phyloP scores from a whole-genome alignment of 2,329 filamentous ascomycete species.

The Lasiodiplodia sp. region DNA sequence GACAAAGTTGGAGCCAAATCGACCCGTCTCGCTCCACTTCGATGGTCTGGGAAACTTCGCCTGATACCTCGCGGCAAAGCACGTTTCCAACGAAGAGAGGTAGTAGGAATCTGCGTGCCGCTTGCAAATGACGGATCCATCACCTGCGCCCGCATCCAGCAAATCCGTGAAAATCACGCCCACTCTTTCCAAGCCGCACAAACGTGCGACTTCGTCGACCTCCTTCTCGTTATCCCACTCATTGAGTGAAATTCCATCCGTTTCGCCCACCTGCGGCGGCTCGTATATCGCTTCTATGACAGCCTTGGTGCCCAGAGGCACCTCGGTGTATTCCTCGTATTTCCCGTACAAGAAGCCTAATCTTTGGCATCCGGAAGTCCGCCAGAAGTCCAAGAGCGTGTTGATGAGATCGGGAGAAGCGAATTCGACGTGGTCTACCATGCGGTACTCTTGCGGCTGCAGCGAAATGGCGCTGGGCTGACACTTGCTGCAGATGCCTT shows the following conservation, averaged over 20 bases:
- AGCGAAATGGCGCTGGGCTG: constrained; percentile 96
- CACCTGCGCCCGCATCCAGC: constrained; percentile 77
- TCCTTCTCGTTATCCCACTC: constrained; percentile 86
- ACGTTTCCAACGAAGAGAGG: constrained; percentile 89
- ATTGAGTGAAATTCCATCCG: constrained; percentile 84
- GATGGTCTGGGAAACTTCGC: constrained; percentile 86
- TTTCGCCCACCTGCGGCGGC: constrained; percentile 86
- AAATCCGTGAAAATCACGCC: constrained; percentile 96
- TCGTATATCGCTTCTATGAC: constrained; percentile 98
- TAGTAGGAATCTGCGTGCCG: constrained; percentile 95
- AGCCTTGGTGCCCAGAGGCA: constrained; percentile 92
- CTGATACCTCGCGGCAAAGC: constrained; percentile 87
- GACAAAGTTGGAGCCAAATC: constrained; percentile 95
- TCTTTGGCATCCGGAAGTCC: constrained; percentile 82
- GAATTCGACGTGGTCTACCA: constrained; percentile 99
- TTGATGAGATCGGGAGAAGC: constrained; percentile 84
- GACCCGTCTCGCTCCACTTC: constrained; percentile 96
- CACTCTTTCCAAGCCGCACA: constrained; percentile 86
- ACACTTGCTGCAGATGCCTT: constrained; percentile 97
- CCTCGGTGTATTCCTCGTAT: constrained; percentile 89
- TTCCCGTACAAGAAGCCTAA: constrained; percentile 90
- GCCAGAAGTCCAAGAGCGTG: constrained; percentile 90
- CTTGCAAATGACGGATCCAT: constrained; percentile 92
- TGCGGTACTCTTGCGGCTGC: constrained; percentile 91
- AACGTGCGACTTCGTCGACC: constrained; percentile 78